Base-by-base conservation (phyloP, 2,329 filamentous ascomycete species). In the Sodiomyces alkalinus region DNA sequence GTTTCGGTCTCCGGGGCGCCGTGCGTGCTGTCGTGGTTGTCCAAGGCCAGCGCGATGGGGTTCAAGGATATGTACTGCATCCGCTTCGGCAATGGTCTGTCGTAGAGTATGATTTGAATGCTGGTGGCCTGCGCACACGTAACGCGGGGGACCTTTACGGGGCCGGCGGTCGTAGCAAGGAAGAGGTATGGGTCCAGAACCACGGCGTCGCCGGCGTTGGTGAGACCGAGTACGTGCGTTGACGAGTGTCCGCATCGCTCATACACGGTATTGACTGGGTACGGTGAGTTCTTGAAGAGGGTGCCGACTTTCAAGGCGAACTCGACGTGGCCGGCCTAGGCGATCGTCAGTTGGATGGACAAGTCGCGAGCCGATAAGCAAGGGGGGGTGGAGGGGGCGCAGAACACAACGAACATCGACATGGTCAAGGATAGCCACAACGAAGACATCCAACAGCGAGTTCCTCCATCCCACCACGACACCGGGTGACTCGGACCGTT, bases 51-150 rank as follows among this genome's bases (percentile, higher is more conserved):
- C 1, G 85, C 77, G 28, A 98, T 96, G 0, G 90, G 87, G 17
- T 74, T 70, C 13, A 94, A 61, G 1, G 90, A 98, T 41, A 96
- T 78, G 51, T 96, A 98, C 52, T 98, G 87, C 90, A 98, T 96
- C 31, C 75, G 71, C 18, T 68, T 74, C 0, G 90, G 87, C 32
- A 79, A 69, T 1, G 90, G 90, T 26, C 86, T 68, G 42, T 93
- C 75, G 52, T 92, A 98, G 32, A 92, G 64, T 33, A 96, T 80
- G 24, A 94, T 69, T 47, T 98, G 90, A 25, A 92, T 71, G 25
- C 75, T 82, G 13, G 79, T 63, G 5, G 73, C 72, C 36, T 69
- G 68, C 26, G 74, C 65, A 33, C 80, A 92, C 32, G 70, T 73
- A 34, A 98, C 74, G 20, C 64, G 66, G 2, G 87, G 87, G n/a